A percentile compares a stretch with the other conserved stretches of the same genome.
Evolutionary conservation across 2,329 filamentous ascomycete species (phyloP).

Genomic region (Aspergillus neoniger): DNA sequence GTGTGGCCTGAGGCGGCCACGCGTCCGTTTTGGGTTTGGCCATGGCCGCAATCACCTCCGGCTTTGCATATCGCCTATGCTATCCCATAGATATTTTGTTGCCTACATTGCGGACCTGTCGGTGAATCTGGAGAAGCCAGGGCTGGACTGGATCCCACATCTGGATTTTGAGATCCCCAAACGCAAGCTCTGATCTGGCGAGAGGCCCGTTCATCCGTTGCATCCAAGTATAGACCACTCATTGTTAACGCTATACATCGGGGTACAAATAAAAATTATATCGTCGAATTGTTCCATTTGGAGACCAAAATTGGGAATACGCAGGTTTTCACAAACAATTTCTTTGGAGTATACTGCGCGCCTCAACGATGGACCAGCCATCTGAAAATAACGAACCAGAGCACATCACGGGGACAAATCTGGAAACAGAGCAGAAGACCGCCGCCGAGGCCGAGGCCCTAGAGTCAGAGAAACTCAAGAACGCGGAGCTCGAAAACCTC

Average conservation of each 20-base stretch:
- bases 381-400: not conserved
- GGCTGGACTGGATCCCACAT: not conserved
- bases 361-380: constrained; percentile 2
- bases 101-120: not conserved
- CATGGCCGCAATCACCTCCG: not conserved
- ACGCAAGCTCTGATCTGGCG: constrained; percentile 6
- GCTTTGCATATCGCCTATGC: not conserved
- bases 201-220: not conserved
- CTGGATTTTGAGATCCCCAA: not conserved
- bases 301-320: not conserved
- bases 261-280: not conserved
- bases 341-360: not conserved
- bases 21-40: not conserved
- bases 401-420: not conserved
- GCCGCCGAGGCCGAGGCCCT: constrained; percentile 1
- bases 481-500: constrained; percentile 9
- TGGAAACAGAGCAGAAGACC: not conserved
- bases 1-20: constrained; percentile 16
- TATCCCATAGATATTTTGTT: not conserved
- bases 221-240: constrained; percentile 1
- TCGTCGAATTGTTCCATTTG: not conserved
- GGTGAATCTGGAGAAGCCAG: not conserved
- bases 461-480: constrained; percentile 1
- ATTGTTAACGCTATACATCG: not conserved
- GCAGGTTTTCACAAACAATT: not conserved